Conservation (phyloP, 495 filamentous ascomycete species). For the Aspergillus taichungensis region DNA sequence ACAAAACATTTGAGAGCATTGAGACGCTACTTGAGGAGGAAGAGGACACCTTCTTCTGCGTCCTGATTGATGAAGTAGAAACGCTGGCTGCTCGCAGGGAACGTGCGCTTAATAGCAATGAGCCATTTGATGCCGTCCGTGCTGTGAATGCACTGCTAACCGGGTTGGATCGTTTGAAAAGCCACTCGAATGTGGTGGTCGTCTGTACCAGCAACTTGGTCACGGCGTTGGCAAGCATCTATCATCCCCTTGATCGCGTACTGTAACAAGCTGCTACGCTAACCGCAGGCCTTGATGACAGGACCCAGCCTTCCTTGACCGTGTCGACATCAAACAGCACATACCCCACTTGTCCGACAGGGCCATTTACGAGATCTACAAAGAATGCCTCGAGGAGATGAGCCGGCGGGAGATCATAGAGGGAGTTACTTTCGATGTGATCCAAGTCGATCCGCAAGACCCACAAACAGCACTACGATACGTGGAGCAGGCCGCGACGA, state of each 20-base stretch:
- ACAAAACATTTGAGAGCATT: slow-evolving; percentile 40
- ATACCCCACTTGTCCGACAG: slow-evolving; percentile 28
- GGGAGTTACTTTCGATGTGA: slow-evolving; percentile 12
- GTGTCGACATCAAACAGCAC: slow-evolving; percentile 43
- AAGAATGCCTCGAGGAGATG: slow-evolving; percentile 40
- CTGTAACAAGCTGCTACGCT: neutral
- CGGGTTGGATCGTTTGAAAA: slow-evolving; percentile 29
- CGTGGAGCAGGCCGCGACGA: slow-evolving; percentile 10
- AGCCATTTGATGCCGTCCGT: slow-evolving; percentile 42
- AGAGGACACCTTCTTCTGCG: slow-evolving; percentile 34
- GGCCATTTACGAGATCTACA: slow-evolving; percentile 44
- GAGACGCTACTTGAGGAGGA: slow-evolving; percentile 33
- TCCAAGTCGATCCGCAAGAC: slow-evolving; percentile 11
- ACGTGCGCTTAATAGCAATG: slow-evolving; percentile 29
- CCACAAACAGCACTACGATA: slow-evolving; percentile 12
- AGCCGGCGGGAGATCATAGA: slow-evolving; percentile 32
- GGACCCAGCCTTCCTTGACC: slow-evolving; percentile 48
- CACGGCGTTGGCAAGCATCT: slow-evolving; percentile 22
- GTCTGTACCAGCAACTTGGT: slow-evolving; percentile 45
- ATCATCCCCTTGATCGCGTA: neutral
- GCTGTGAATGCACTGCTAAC: slow-evolving; percentile 27
- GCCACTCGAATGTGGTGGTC: slow-evolving; percentile 37
- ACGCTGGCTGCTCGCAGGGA: slow-evolving; percentile 40
- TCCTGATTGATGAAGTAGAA: slow-evolving; percentile 51
- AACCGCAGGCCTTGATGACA: slow-evolving; percentile 1